Base-by-base conservation (phyloP, 164 flowering plant species). In the Chimonanthus salicifolius region DNA sequence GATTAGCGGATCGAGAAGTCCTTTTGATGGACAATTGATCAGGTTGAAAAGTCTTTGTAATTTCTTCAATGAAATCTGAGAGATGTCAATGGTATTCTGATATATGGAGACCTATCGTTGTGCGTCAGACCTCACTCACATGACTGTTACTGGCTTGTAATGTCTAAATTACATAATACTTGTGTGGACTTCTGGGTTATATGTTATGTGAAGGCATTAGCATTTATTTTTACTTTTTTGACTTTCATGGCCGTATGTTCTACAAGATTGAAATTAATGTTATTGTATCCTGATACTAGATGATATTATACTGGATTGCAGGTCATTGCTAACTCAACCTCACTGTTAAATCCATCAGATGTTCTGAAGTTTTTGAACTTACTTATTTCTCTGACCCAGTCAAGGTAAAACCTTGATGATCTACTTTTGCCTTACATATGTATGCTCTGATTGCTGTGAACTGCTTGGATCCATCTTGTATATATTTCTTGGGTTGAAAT, bases 281-380 rank as follows among this genome's bases (percentile, higher is more conserved):
- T 50, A 2, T 64, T 64, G 8, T 47, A 18, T 48, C 50, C 21
- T 62, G 49, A 69, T 69, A 33, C 48, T 6, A n/a, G n/a, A 74
- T 74, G 64, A 11, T 50, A 15, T 47, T 15, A 68, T 64, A 45
- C 66, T 33, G 16, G 45, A 64, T 75, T 83, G 73, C 89, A 95
- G 99, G 97, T 95, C 67, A 88, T 93, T 76, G 77, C 85, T 48
- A 95, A 95, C 70, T 87, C 99, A 49, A 78, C 83, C n/a, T 84
- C 94, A 11, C 70, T 69, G 50, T 84, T 93, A 71, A 93, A 78
- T 79, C 81, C 90, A 69, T 80, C 93, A 49, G 94, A 93, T 82
- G 95, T 87, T 72, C 82, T 87, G 70, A 92, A 93, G 90, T 88
- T 95, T 71, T 78, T 95, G 66, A 79, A 84, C 62, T 87, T 83